Conservation (phyloP, 352 stramenopile species). For the Thraustochytrium sp. region DNA sequence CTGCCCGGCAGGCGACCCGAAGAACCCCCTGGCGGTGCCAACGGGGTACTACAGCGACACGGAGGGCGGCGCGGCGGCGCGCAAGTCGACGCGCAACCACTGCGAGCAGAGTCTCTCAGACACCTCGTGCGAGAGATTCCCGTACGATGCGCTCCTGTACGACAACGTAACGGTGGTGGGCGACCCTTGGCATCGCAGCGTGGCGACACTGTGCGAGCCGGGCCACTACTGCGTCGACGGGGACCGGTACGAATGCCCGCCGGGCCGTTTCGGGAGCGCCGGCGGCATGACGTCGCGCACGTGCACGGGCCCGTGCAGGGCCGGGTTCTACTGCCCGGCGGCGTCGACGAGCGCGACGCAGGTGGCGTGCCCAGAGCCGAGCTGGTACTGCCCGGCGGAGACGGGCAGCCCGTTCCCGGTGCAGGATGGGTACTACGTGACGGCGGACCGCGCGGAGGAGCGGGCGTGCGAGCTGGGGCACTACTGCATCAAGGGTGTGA, state of each 20-base stretch:
- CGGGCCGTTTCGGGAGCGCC: slow-evolving; percentile 61
- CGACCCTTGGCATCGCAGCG: slow-evolving; percentile 54
- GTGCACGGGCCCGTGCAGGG: slow-evolving; percentile 60
- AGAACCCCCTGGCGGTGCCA: slow-evolving; percentile 42
- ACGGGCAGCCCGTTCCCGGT: slow-evolving; percentile 9
- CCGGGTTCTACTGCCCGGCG: slow-evolving; percentile 64
- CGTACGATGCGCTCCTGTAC: not conserved
- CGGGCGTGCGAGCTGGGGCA: slow-evolving; percentile 53
- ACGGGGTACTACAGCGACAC: slow-evolving; percentile 49
- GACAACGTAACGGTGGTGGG: slow-evolving; percentile 40
- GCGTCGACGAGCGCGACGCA: not conserved
- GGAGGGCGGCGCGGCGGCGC: not conserved
- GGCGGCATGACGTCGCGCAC: slow-evolving; percentile 50
- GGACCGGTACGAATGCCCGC: slow-evolving; percentile 54
- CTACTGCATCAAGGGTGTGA: slow-evolving; percentile 56
- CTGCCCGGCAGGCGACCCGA: slow-evolving; percentile 38
- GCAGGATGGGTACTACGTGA: slow-evolving; percentile 7
- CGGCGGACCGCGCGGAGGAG: slow-evolving; percentile 44
- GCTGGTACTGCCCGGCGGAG: slow-evolving; percentile 1
- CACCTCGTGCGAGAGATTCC: not conserved
- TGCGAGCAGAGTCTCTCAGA: not conserved
- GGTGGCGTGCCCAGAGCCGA: not conserved
- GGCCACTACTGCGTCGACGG: slow-evolving; percentile 59
- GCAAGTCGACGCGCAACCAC: not conserved
- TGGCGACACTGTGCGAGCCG: slow-evolving; percentile 60